phyloP scores from a whole-genome alignment of 139 green algal species.

The Chlorella sp. region DNA sequence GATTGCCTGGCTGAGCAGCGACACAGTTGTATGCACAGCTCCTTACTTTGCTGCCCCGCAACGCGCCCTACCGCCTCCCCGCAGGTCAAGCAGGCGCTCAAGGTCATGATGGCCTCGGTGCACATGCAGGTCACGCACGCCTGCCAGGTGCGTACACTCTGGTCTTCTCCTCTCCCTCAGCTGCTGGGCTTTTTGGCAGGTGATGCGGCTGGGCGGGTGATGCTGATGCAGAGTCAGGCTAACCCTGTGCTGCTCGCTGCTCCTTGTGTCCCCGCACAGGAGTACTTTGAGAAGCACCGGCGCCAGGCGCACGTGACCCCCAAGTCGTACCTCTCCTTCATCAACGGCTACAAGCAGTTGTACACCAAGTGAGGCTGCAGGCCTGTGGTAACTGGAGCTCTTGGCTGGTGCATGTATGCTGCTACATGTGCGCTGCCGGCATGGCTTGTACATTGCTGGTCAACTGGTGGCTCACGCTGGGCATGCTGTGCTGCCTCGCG shows the following conservation, averaged over 20 bases:
- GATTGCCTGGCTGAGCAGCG: no score
- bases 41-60: no score
- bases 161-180: no score
- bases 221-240: no score
- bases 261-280: conserved; percentile 16
- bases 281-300: conserved; percentile 92
- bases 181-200: no score
- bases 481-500: background rate
- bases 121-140: conserved; percentile 84
- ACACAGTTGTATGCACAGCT: no score
- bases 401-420: no score
- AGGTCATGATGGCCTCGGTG: conserved; percentile 88
- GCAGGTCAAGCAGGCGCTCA: conserved; percentile 71
- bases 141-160: conserved; percentile 65
- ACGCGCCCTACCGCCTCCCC: no score
- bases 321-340: conserved; percentile 93
- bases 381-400: no score
- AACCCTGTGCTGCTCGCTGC: no score
- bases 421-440: background rate
- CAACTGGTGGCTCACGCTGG: background rate
- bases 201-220: no score
- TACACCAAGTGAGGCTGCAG: conserved; percentile 64
- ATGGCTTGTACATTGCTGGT: background rate
- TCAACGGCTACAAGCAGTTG: conserved; percentile 89
- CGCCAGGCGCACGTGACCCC: conserved; percentile 94